Evolutionary conservation across 305 asterid genomes (phyloP), one percentile per base, ranked within the genome.

Genomic region (Euphrasia arctica): DNA sequence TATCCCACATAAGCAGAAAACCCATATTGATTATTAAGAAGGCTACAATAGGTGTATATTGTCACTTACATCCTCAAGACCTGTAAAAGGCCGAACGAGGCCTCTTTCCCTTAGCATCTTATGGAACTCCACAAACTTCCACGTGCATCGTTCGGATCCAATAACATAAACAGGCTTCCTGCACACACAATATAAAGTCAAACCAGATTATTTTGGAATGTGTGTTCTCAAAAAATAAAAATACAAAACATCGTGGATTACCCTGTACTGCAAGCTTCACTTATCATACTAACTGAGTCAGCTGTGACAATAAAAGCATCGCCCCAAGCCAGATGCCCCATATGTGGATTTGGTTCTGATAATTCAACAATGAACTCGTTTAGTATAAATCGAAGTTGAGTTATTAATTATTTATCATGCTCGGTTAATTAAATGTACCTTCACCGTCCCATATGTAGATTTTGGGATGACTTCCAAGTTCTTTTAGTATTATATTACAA

Each of bases 221-320:
- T 47, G 54, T 42, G 64, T 39, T 68, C 9, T 56, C 45, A 31
- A 27, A 57, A 72, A 41, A 25, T 70, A 56, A 4, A 64, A 72
- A 54, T 12, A 9, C 25, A 12, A 58, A 43, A 66, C 54, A 29
- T 63, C 42, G 52, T 57, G 36, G 80, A 76, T 54, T 90, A 90
- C 99, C 98, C 99, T 5, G 99, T 94, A 82, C 98, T 90, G 83
- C 99, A 94, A 70, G 93, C 99, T 79, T 94, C 99, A 73, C 98
- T 94, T 81, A 94, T 71, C 98, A 90, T 85, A 61, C 96, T 88
- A 67, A 90, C 96, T 72, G 98, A 91, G 82, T 94, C 99, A 42
- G 98, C 96, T 55, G 99, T 94, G 72, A 91, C 60, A 39, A 94
- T 59, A 71, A 94, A 94, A 57, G 95, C 80, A 77, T 91, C 98